Evolutionary conservation across 148 eudicot genomes (phyloP).

Genomic region (Rhododendron simsii): DNA sequence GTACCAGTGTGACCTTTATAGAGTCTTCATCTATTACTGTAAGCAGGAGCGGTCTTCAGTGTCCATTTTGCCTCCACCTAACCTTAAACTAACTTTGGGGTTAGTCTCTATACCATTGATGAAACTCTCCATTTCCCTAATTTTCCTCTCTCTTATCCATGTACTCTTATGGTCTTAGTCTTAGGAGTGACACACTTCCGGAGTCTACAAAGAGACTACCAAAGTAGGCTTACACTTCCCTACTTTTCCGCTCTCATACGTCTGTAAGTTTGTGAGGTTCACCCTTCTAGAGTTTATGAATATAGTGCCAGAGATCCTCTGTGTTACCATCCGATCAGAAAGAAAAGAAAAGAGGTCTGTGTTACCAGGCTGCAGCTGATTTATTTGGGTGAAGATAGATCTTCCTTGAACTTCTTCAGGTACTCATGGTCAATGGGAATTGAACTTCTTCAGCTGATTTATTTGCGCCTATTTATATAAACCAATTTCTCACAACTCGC

Average conservation of each 20-base stretch:
- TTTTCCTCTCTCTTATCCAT: not conserved
- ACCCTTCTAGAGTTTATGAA: not conserved
- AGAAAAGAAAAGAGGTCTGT: not conserved
- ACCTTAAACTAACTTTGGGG: not conserved
- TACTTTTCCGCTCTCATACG: not conserved
- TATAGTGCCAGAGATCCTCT: not conserved
- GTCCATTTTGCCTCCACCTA: not conserved
- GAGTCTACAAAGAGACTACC: not conserved
- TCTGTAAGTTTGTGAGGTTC: not conserved
- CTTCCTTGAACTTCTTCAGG: not conserved
- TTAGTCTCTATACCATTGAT: not conserved
- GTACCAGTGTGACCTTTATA: not conserved
- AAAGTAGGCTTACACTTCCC: not conserved
- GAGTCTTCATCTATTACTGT: not conserved
- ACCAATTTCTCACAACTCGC: not conserved
- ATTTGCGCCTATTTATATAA: not conserved
- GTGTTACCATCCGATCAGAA: not conserved
- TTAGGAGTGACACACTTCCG: not conserved
- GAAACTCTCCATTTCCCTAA: not conserved
- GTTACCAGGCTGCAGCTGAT: not conserved
- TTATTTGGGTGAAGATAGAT: not conserved
- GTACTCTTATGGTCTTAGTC: not conserved
- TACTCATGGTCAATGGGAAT: not conserved
- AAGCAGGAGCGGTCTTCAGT: not conserved
- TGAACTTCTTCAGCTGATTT: too few species aligned